phyloP scores from a whole-genome alignment of 306 rosid genomes.

The Prinsepia uniflora region DNA sequence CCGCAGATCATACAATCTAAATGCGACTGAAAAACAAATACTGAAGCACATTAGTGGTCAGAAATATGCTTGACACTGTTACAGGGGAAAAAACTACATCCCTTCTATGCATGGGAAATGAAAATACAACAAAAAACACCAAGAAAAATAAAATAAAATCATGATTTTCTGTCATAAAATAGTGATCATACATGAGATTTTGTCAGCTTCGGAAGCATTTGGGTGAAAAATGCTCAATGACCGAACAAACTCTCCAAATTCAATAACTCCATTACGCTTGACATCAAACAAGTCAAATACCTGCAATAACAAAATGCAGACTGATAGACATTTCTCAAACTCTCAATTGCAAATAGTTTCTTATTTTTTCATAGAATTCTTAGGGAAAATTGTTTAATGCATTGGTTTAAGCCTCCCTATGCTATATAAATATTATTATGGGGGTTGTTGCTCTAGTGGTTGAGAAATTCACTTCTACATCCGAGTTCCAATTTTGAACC shows the following conservation, averaged over 20 bases:
- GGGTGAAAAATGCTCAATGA: slow-evolving; percentile 76
- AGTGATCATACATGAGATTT: slow-evolving; percentile 54
- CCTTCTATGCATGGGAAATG: background rate
- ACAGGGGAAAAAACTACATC: too few species aligned
- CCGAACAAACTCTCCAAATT: slow-evolving; percentile 73
- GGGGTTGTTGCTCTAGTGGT: too few species aligned
- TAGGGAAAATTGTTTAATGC: background rate
- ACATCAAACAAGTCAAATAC: slow-evolving; percentile 71
- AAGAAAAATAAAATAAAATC: background rate
- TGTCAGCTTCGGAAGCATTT: slow-evolving; percentile 43
- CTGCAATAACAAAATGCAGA: slow-evolving; percentile 27
- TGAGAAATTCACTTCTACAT: too few species aligned
- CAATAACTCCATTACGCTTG: slow-evolving; percentile 63
- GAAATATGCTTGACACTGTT: background rate
- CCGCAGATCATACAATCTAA: slow-evolving; percentile 63
- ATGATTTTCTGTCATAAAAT: background rate
- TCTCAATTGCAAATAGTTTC: background rate
- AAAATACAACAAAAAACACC: background rate
- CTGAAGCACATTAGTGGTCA: slow-evolving; percentile 10
- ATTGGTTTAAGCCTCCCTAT: too few species aligned
- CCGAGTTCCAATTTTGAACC: too few species aligned
- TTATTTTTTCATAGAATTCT: background rate
- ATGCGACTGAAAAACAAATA: slow-evolving; percentile 50
- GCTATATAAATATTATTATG: too few species aligned
- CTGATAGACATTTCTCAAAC: background rate